Base-by-base conservation (phyloP, 2,329 filamentous ascomycete genomes). In the Hymenoscyphus albidus region DNA sequence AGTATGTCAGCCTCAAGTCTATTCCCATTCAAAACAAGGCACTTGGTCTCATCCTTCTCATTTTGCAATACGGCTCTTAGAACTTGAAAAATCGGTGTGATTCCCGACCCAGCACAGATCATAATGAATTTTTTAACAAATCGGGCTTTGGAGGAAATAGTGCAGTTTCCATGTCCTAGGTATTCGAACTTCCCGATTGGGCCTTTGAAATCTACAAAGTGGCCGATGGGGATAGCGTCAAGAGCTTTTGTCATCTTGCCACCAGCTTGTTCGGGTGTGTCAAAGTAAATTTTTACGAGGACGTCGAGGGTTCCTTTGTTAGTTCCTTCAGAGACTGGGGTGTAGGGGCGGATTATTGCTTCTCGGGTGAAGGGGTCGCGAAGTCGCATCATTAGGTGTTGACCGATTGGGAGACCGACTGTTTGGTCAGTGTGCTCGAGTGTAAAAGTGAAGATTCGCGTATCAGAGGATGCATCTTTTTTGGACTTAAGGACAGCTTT, bases 71-170 rank as follows among this genome's bases (percentile, higher is more conserved):
- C 85, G 0, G 91, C 89, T 6, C 91, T 82, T 61, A 96, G 80
- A 2, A 96, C 90, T 73, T 95, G 91, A 74, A 88, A 95, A 68
- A 97, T 91, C 0, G 93, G 93, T n/a, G 93, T 97, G 72, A 97
- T 90, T 0, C 93, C 93, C n/a, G 86, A 91, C 5, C 93, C 93
- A 14, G 85, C 93, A 71, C 91, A 95, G 39, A 97, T 87, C 92
- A 97, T 96, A 74, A 90, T 81, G 76, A 97, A 92, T 13, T 83
- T 83, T 61, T 82, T 84, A 0, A 96, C 84, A 0, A 71, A 77
- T 10, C 88, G 80, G 64, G 80, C 75, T 22, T 79, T 81, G 0
- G 84, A 84, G 39, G 84, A 84, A 54, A 96, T 78, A 0, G 78
- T 73, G 71, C 90, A 92, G 1, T 77, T 68, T 0, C 93, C 92